Conservation (phyloP, 129 eudicot genomes). For the Escallonia herrerae region DNA sequence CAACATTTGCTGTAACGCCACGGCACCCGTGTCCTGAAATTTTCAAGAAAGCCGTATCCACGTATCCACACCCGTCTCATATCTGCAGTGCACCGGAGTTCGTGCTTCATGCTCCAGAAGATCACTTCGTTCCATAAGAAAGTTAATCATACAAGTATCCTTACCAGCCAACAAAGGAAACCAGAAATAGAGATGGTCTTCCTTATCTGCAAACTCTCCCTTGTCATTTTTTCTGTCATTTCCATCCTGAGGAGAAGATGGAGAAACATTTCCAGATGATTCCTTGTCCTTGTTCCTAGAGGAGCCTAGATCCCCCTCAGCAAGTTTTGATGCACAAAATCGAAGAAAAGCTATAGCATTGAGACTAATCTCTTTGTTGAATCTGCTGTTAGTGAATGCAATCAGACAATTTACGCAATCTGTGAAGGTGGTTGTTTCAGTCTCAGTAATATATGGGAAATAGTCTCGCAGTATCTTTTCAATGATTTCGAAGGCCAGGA, state of each 20-base stretch:
- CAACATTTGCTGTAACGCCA: no score
- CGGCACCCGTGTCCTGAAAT: no score
- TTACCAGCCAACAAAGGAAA: slow-evolving; percentile 96
- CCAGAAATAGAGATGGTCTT: slow-evolving; percentile 90
- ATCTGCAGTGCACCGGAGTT: no score
- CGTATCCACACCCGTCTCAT: no score
- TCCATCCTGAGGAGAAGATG: slow-evolving; percentile 51
- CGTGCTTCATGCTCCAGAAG: no score
- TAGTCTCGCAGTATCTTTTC: slow-evolving; percentile 96
- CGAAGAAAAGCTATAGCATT: slow-evolving; percentile 89
- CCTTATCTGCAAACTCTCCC: slow-evolving; percentile 58
- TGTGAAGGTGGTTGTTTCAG: slow-evolving; percentile 94
- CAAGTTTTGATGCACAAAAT: slow-evolving; percentile 93
- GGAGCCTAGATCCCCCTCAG: slow-evolving; percentile 84
- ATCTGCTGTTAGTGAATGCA: slow-evolving; percentile 84
- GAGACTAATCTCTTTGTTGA: slow-evolving; percentile 90
- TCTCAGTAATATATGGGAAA: slow-evolving; percentile 93
- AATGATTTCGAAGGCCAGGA: slow-evolving; percentile 82
- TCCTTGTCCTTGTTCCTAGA: slow-evolving; percentile 38
- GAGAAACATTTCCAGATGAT: slow-evolving; percentile 38
- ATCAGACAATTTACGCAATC: slow-evolving; percentile 94
- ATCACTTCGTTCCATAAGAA: neutral
- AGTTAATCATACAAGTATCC: slow-evolving; percentile 6
- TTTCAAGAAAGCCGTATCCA: no score
- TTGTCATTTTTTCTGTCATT: slow-evolving; percentile 49